These are phyloP conservation scores for Macrocystidia cucumis DNA, from an alignment of 1,284 basidiomycete species.

Conservation along the genomic window DNA sequence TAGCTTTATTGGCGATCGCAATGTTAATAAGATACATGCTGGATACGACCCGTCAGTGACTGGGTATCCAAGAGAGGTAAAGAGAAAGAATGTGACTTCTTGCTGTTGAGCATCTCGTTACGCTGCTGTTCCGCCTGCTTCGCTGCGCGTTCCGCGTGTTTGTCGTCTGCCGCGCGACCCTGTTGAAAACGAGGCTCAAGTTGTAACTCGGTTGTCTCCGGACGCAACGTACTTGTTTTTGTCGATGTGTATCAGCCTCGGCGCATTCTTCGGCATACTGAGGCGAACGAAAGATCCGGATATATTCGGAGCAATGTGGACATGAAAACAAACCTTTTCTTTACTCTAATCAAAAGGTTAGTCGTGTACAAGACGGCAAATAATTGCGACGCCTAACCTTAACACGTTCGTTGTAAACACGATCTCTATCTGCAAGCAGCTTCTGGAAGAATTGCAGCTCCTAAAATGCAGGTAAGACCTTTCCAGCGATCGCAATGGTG, in stretches of 20 bases:
- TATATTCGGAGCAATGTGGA: conserved; percentile 4
- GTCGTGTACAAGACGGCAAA: conserved; percentile 1
- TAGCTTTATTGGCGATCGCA: conserved; percentile 57
- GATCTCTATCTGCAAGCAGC: conserved; percentile 62
- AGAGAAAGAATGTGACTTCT: conserved; percentile 49
- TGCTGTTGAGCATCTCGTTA: conserved; percentile 70
- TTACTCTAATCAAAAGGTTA: too few species aligned
- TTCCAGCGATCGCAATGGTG: conserved; percentile 6
- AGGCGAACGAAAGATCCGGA: conserved; percentile 3
- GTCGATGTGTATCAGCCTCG: conserved; percentile 62
- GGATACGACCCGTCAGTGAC: conserved; percentile 2
- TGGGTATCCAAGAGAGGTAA: conserved; percentile 2
- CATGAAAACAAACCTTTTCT: conserved; percentile 44
- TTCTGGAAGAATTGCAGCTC: conserved; percentile 68
- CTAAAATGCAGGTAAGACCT: conserved; percentile 21
- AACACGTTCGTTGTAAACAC: conserved; percentile 53
- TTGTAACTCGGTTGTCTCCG: conserved; percentile 5
- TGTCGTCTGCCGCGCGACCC: conserved; percentile 65
- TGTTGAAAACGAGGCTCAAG: conserved; percentile 17
- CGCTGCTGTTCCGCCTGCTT: conserved; percentile 70
- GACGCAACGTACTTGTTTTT: conserved; percentile 56
- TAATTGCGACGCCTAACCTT: conserved; percentile 41
- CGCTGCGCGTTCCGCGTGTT: conserved; percentile 64
- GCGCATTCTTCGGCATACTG: conserved; percentile 74
- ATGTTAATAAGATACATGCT: conserved; percentile 70